These are phyloP conservation scores for Salix suchowensis DNA, from an alignment of 345 rosid species.

Conservation along the genomic window DNA sequence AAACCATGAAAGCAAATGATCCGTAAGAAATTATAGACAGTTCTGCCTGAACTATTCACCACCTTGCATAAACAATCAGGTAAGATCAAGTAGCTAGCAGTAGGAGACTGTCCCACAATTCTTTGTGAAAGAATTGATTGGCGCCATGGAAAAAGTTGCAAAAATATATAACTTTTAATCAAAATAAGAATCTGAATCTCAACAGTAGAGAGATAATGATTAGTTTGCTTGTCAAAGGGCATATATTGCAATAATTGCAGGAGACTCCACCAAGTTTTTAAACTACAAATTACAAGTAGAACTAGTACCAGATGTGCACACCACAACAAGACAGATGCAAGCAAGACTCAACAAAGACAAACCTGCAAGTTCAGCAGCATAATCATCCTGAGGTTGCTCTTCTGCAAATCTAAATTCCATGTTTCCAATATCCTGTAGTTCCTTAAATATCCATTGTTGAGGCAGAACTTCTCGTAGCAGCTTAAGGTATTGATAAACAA, in stretches of 20 bases:
- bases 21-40: too few relatives aligned
- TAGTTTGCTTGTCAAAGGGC: background rate
- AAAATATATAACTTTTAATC: too few relatives aligned
- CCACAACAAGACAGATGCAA: background rate
- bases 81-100: background rate
- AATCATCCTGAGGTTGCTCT: conserved; percentile 94
- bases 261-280: background rate
- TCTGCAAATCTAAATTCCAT: conserved; percentile 93
- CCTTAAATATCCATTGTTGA: conserved; percentile 97
- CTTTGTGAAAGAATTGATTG: background rate
- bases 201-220: background rate
- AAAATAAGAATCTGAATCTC: background rate
- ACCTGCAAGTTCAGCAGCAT: conserved; percentile 98
- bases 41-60: too few relatives aligned
- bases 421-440: conserved; percentile 89
- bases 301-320: background rate
- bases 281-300: background rate
- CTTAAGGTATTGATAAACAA: conserved; percentile 83
- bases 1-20: too few relatives aligned
- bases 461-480: conserved; percentile 64
- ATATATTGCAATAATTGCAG: background rate
- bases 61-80: background rate
- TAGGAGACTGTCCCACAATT: background rate
- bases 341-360: conserved; percentile 13
- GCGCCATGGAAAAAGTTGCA: background rate